Evolutionary conservation across 1,139 yeast species (phyloP), one percentile per base, ranked within the genome.

Genomic region (Sugiyamaella sp.): DNA sequence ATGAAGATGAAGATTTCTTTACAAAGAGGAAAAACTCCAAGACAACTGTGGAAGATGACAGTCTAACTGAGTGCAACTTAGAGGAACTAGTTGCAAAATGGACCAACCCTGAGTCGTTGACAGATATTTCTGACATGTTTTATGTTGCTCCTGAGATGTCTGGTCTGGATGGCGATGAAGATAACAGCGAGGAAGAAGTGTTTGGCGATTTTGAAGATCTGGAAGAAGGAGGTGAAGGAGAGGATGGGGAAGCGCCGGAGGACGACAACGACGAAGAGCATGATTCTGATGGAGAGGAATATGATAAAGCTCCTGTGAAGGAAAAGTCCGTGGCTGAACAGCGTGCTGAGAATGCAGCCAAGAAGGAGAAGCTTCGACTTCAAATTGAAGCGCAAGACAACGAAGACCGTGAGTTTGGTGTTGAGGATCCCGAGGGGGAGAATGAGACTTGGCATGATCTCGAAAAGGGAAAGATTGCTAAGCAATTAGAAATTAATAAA

Each of bases 361-460:
- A 88, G 74, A 95, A 93, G 66, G 97, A 91, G 57, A 86, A 89
- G 65, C 76, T 91, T 57, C 83, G 90, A 58, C 76, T 88, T 64
- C 97, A 93, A 68, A 89, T 93, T 65, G 97, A 90, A 67, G 95
- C 88, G 63, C 96, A 89, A 70, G 84, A 68, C 29, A 68, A 79
- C 50, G 85, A 81, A 22, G 91, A 86, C 60, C 78, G 88, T 46
- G 90, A 87, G 57, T 80, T 80, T 61, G 86, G 84, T 2, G 88
- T 81, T 12, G 88, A 84, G 57, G 89, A 85, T 59, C 85, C 86
- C 19, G 90, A 85, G 68, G 83, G 81, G 25, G 85, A 82, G 60
- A 82, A 81, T 59, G 97, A 93, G 63, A 90, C 97, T 0, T 95
- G 99, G 99, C 95, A 93, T 69, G 98, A 93, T 68, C 82, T 88